Evolutionary conservation across 176 grass and related monocot species (phyloP), one percentile per base, ranked within the genome.

Genomic region (Eragrostis curvula): DNA sequence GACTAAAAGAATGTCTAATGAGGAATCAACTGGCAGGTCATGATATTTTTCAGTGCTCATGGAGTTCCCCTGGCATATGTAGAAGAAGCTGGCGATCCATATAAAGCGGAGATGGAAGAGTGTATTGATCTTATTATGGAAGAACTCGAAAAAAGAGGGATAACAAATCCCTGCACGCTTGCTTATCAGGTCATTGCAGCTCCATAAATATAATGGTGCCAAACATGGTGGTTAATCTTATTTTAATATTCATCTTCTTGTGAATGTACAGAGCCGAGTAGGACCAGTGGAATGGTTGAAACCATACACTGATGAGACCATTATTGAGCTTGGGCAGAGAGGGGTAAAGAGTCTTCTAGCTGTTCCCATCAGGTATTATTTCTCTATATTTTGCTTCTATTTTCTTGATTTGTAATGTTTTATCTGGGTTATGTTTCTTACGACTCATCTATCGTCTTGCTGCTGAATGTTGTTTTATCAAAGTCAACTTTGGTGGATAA

Each of bases 1-100:
- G 14, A 17, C 68, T 28, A 63, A 74, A 48, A 32, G 30, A 43
- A 72, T 36, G 27, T 64, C 41, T 84, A 64, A 84, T 66, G 48
- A 48, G 66, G 64, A 46, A 82, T 86, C 66, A 65, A 80, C 59
- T 88, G 82, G 71, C 75, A 96, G 96, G 96, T 90, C 55, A 96
- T 92, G 96, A 88, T 99, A 88, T 99, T 99, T 94, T 99, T 99
- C 90, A 99, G 96, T 90, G 96, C 96, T 86, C 96, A 99, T 85
- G 96, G 96, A 79, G 96, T 99, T 47, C 96, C 96, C 66, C 73
- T 99, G 57, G 96, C 96, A 71, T 99, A 99, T 75, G 96, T 99
- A 51, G 93, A 99, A 88, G 93, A 96, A 96, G 96, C 96, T 74
- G 96, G 96, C 30, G 96, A 98, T 75, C 96, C 96, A 25, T 98